Percentiles rank a stretch among this genome's conserved stretches.
phyloP scores from a whole-genome alignment of 192 early-diverging fungal species.

The Coemansia sp. region DNA sequence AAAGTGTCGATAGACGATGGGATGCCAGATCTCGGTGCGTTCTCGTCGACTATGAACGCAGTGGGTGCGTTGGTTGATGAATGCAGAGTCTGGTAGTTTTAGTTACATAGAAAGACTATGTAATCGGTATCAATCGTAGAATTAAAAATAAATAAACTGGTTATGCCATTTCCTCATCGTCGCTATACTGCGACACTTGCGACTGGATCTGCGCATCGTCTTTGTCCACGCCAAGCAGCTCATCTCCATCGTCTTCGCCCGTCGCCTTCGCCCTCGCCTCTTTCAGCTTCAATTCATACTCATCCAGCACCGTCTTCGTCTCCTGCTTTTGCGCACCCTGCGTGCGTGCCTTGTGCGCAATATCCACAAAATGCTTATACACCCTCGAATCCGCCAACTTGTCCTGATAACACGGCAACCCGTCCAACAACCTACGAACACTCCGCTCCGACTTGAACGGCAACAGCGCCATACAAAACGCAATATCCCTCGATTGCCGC shows the following conservation, averaged over 20 bases:
- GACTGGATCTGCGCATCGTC: not conserved
- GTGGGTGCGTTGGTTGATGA: conserved; percentile 17
- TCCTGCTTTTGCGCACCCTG: conserved; percentile 67
- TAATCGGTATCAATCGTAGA: not conserved
- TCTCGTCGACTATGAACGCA: conserved; percentile 9
- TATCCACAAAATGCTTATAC: conserved; percentile 83
- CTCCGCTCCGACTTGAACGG: conserved; percentile 86
- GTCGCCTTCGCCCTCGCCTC: conserved; percentile 67
- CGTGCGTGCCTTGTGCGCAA: conserved; percentile 72
- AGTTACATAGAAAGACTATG: too few relatives aligned
- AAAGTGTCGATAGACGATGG: too few relatives aligned
- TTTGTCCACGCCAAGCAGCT: conserved; percentile 9
- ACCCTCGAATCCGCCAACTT: conserved; percentile 86
- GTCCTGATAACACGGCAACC: conserved; percentile 83
- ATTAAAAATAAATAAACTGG: not conserved
- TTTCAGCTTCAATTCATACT: conserved; percentile 79
- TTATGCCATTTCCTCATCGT: conserved; percentile 6
- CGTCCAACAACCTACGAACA: conserved; percentile 81
- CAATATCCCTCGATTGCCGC: conserved; percentile 87
- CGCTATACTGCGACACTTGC: conserved; percentile 1
- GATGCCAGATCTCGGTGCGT: conserved; percentile 6
- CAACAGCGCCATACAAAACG: conserved; percentile 86
- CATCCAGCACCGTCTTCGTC: conserved; percentile 77
- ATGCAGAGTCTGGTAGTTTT: conserved; percentile 22
- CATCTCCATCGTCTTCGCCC: conserved; percentile 56